These are phyloP conservation scores for Phialemoniopsis sp. DNA, from an alignment of 2,329 filamentous ascomycete species.

Conservation along the genomic window DNA sequence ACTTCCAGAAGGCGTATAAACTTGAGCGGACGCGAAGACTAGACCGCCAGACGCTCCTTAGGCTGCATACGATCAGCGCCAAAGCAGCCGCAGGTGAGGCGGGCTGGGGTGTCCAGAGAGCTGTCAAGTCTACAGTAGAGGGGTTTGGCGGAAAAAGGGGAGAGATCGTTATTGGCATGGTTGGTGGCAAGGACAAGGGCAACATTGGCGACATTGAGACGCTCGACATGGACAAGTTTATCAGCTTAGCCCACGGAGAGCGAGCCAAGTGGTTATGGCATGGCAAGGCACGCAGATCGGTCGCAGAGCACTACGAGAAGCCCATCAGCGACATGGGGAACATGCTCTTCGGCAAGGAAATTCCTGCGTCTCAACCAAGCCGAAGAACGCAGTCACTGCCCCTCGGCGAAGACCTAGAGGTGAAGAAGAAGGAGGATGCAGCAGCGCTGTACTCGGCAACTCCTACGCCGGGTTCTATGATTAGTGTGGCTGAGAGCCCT, in stretches of 20 bases:
- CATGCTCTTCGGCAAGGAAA: conserved; percentile 54
- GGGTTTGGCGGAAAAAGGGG: conserved; percentile 92
- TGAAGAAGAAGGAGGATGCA: conserved; percentile 40
- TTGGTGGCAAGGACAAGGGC: conserved; percentile 79
- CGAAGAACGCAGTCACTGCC: conserved; percentile 48
- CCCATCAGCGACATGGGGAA: conserved; percentile 39
- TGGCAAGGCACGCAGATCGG: conserved; percentile 74
- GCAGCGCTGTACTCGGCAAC: conserved; percentile 33
- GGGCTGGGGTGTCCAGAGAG: conserved; percentile 86
- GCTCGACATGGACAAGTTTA: conserved; percentile 79
- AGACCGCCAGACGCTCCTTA: conserved; percentile 78
- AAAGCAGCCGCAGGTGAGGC: conserved; percentile 87
- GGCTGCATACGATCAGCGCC: conserved; percentile 76
- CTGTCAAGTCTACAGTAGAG: conserved; percentile 91
- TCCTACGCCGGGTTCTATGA: conserved; percentile 37
- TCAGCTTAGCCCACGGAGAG: conserved; percentile 74
- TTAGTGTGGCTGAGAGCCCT: conserved; percentile 41
- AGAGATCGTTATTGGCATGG: conserved; percentile 94
- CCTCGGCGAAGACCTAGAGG: conserved; percentile 46
- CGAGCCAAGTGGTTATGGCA: conserved; percentile 92
- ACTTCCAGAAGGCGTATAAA: conserved; percentile 88
- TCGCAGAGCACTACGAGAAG: conserved; percentile 36
- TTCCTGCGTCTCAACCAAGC: conserved; percentile 35
- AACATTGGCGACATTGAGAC: conserved; percentile 93
- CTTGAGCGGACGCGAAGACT: conserved; percentile 73